Evolutionary conservation across 371 early-diverging fungal species (phyloP).

Genomic region (Mycotypha africana): DNA sequence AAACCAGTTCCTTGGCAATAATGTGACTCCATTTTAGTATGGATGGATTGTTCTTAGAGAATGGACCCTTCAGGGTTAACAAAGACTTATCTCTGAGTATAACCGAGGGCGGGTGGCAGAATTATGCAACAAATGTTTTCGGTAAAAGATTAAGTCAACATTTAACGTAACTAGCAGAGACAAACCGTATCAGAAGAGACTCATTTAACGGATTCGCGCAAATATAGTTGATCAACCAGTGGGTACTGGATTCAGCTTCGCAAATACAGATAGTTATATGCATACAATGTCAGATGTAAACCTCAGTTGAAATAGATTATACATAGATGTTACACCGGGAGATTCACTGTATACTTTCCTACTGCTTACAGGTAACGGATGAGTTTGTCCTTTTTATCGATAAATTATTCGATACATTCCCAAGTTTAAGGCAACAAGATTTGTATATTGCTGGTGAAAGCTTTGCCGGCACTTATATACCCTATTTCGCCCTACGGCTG

Average conservation of each 20-base stretch:
- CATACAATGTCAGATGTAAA: no score
- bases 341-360: no score
- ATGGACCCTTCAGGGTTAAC: slow-evolving; percentile 68
- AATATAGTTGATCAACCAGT: slow-evolving; percentile 82
- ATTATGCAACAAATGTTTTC: slow-evolving; percentile 66
- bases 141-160: slow-evolving; percentile 32
- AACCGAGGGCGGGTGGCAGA: slow-evolving; percentile 65
- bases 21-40: slow-evolving; percentile 42
- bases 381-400: slow-evolving; percentile 61
- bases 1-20: not conserved
- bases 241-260: slow-evolving; percentile 78
- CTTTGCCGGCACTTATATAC: slow-evolving; percentile 84
- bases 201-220: no score
- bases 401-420: slow-evolving; percentile 58
- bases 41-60: slow-evolving; percentile 84
- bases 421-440: slow-evolving; percentile 48
- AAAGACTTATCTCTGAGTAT: slow-evolving; percentile 39
- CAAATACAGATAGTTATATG: slow-evolving; percentile 32
- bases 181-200: no score
- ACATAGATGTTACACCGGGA: not conserved
- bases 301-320: slow-evolving; percentile 32
- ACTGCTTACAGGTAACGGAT: slow-evolving; percentile 33
- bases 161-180: not conserved
- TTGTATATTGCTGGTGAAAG: slow-evolving; percentile 83
- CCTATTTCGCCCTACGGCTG: slow-evolving; percentile 65